Evolutionary conservation across 2,329 filamentous ascomycete genomes (phyloP), one percentile per base, ranked within the genome.

Genomic region (Ophiostoma quercus): DNA sequence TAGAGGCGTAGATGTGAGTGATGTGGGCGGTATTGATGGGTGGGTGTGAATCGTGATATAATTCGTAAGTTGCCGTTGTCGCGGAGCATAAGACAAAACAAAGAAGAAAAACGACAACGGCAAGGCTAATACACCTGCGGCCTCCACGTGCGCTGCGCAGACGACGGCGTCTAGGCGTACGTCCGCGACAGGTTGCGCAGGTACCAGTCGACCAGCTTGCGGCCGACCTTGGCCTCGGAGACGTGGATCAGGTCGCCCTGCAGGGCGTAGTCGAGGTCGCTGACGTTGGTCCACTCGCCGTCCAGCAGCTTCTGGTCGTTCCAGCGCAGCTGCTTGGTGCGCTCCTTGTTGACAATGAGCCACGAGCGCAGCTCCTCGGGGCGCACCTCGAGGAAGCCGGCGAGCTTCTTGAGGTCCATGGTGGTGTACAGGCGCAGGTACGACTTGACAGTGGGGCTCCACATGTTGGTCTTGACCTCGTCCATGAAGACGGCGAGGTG

Each of bases 351-450:
- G 74, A 99, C 93, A 73, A 99, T 83, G 72, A 99, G 84, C 91
- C 93, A 97, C 72, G 91, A 91, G 75, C 95, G 90, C 74, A 99
- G 86, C 83, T 96, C 93, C 80, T 98, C 95, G n/a, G 94, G 90
- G 81, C 97, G 90, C 71, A 97, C 92, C 77, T 98, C 95, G 69
- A 99, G 87, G 88, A 99, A 99, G 72, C 94, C 94, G 72, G 95
- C 92, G 72, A 99, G 89, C 84, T 99, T 99, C 85, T 94, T 95
- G 73, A 99, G 85, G 77, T 99, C 95, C 94, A 99, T 98, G 75
- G 95, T 99, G 65, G 95, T 98, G 88, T 99, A 99, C 70, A 99
- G 90, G 79, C 96, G 95, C 75, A 99, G 88, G 85, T 99, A 99
- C 73, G 94, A 97, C 86, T 96, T 97, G 80, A 99, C 91, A 65